These are phyloP conservation scores for Rutstroemia sp. DNA, from an alignment of 2,329 filamentous ascomycete species.

Conservation along the genomic window DNA sequence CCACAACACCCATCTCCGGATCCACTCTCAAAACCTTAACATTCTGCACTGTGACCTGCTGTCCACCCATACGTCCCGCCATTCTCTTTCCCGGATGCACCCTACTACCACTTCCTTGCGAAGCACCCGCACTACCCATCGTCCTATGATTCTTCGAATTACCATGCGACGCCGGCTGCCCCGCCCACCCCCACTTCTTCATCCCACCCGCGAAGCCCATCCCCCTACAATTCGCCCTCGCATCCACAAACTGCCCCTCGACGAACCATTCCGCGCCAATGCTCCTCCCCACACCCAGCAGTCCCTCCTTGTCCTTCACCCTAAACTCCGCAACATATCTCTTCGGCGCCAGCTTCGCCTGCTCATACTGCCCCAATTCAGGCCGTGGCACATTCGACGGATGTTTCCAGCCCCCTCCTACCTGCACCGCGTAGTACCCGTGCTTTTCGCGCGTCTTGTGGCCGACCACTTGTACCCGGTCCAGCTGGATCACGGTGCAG, in stretches of 20 bases:
- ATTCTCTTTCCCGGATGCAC: conserved; percentile 97
- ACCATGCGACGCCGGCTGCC: conserved; percentile 89
- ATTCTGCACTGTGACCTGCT: conserved; percentile 86
- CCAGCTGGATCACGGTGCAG: conserved; percentile 90
- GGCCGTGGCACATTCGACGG: conserved; percentile 73
- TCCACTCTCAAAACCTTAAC: conserved; percentile 84
- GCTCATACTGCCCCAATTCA: conserved; percentile 80
- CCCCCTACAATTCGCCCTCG: conserved; percentile 69
- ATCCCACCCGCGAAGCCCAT: conserved; percentile 96
- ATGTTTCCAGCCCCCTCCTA: conserved; percentile 71
- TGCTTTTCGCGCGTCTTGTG: conserved; percentile 75
- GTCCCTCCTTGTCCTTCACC: conserved; percentile 64
- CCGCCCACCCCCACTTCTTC: conserved; percentile 88
- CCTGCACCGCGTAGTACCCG: conserved; percentile 91
- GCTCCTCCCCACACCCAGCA: conserved; percentile 67
- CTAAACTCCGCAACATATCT: conserved; percentile 78
- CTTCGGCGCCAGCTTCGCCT: conserved; percentile 76
- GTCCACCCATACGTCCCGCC: conserved; percentile 90
- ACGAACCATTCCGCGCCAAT: conserved; percentile 88
- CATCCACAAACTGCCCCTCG: conserved; percentile 85
- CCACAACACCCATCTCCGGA: conserved; percentile 75
- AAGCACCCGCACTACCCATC: conserved; percentile 82
- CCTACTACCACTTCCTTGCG: conserved; percentile 85
- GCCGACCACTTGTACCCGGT: conserved; percentile 81
- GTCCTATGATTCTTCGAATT: conserved; percentile 90